Conservation (phyloP, 306 rosid species). For the Fragaria ananassa region DNA sequence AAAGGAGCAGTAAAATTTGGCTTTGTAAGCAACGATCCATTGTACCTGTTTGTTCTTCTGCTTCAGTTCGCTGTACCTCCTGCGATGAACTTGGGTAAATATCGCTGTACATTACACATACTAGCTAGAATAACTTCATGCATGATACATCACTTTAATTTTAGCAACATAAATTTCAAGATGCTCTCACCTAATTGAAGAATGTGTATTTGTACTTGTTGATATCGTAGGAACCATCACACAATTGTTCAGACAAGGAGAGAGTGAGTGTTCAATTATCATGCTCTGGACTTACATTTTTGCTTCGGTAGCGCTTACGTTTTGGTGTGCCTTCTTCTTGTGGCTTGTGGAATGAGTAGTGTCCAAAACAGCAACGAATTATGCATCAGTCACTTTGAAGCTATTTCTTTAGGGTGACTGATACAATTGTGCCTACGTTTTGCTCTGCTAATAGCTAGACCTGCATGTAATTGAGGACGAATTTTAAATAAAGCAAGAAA, state of each 20-base stretch:
- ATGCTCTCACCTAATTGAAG: not conserved
- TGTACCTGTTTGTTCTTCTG: slow-evolving; percentile 74
- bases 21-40: slow-evolving; percentile 56
- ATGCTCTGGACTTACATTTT: slow-evolving; percentile 65
- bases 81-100: slow-evolving; percentile 70
- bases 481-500: not conserved
- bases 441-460: not conserved
- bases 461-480: not conserved
- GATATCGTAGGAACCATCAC: slow-evolving; percentile 55
- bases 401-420: not conserved
- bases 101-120: not conserved
- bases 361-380: not conserved
- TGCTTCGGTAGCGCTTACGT: slow-evolving; percentile 67
- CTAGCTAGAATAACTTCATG: not conserved
- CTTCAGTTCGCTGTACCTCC: slow-evolving; percentile 84
- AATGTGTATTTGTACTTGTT: not conserved
- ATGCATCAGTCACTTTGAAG: not conserved
- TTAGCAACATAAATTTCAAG: not conserved
- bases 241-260: slow-evolving; percentile 72
- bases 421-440: not conserved
- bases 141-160: not conserved
- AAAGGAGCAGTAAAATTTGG: slow-evolving; percentile 56
- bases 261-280: slow-evolving; percentile 67
- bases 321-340: slow-evolving; percentile 74
- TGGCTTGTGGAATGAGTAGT: slow-evolving; percentile 49